Evolutionary conservation across 2,329 filamentous ascomycete genomes (phyloP).

Genomic region (Colletotrichum chrysophilum): DNA sequence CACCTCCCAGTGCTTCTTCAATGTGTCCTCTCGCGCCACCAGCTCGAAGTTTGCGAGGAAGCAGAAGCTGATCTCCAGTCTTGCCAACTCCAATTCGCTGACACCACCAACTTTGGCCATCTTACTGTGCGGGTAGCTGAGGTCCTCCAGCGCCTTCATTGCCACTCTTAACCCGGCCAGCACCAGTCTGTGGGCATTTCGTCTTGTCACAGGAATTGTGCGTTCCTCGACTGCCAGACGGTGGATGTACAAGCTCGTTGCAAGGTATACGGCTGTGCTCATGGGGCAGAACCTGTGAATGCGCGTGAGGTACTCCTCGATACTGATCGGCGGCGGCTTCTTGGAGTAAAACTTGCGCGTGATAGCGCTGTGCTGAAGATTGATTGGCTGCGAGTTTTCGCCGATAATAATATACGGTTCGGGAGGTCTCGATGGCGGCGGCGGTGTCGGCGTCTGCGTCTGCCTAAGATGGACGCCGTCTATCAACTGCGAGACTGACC

Average conservation of each 20-base stretch:
- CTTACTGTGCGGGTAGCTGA: conserved; percentile 83
- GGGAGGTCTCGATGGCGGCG: conserved; percentile 30
- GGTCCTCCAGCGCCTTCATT: conserved; percentile 94
- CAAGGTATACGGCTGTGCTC: conserved; percentile 91
- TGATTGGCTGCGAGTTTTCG: conserved; percentile 74
- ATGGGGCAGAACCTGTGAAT: conserved; percentile 92
- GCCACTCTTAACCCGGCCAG: conserved; percentile 86
- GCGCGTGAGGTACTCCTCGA: conserved; percentile 84
- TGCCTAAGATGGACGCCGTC: conserved; percentile 20
- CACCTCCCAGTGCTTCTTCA: conserved; percentile 37
- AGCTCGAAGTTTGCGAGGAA: conserved; percentile 87
- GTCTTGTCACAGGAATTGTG: conserved; percentile 78
- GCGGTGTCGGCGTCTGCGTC: conserved; percentile 37
- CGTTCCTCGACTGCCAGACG: conserved; percentile 79
- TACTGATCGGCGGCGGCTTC: conserved; percentile 78
- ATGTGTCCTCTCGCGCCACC: conserved; percentile 49
- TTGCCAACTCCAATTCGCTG: conserved; percentile 78
- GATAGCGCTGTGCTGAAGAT: conserved; percentile 83
- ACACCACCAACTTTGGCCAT: conserved; percentile 91
- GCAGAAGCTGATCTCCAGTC: conserved; percentile 88
- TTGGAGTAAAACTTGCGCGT: conserved; percentile 95
- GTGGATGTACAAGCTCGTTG: conserved; percentile 86
- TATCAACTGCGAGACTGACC: conserved; percentile 14
- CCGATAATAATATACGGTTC: conserved; percentile 67
- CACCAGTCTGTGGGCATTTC: conserved; percentile 86